Evolutionary conservation across 805 yeast species (phyloP).

Genomic region (Starmera amethionina): DNA sequence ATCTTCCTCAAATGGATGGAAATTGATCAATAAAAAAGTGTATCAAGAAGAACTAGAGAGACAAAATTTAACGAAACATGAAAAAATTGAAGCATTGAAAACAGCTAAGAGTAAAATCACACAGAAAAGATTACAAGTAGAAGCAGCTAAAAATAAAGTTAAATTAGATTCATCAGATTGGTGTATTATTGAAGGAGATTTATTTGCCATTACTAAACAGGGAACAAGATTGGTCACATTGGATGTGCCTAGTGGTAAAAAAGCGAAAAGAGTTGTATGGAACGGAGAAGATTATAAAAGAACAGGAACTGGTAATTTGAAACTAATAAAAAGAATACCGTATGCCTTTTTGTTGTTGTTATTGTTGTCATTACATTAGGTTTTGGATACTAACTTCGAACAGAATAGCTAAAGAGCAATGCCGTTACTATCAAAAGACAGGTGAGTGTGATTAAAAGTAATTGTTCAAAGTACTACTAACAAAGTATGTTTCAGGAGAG

Average conservation of each 20-base stretch:
- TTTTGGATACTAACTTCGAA: not conserved
- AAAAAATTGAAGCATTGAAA: slow-evolving; percentile 12
- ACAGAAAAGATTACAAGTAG: slow-evolving; percentile 12
- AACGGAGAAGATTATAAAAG: slow-evolving; percentile 20
- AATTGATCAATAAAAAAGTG: slow-evolving; percentile 27
- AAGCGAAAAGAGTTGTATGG: slow-evolving; percentile 20
- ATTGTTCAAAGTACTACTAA: not conserved
- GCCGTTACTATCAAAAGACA: slow-evolving; percentile 18
- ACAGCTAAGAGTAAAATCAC: slow-evolving; percentile 8
- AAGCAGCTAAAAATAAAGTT: slow-evolving; percentile 21
- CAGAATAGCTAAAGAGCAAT: slow-evolving; percentile 15
- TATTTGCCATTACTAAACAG: slow-evolving; percentile 30
- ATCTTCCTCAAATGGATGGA: slow-evolving; percentile 26
- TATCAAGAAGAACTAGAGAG: slow-evolving; percentile 23
- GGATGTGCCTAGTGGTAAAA: slow-evolving; percentile 12
- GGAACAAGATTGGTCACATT: slow-evolving; percentile 34
- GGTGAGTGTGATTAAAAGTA: slow-evolving; percentile 5
- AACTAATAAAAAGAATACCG: slow-evolving; percentile 8
- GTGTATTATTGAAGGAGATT: slow-evolving; percentile 28
- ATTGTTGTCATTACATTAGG: too few species aligned
- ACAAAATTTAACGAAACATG: slow-evolving; percentile 13
- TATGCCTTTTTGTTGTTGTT: not conserved
- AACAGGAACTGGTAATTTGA: slow-evolving; percentile 20
- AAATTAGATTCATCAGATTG: slow-evolving; percentile 38
- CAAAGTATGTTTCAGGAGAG: slow-evolving; percentile 25